A percentile compares a stretch with the other conserved stretches of the same genome.
Evolutionary conservation across 352 stramenopile species (phyloP).

Genomic region (Globisporangium irregulare): DNA sequence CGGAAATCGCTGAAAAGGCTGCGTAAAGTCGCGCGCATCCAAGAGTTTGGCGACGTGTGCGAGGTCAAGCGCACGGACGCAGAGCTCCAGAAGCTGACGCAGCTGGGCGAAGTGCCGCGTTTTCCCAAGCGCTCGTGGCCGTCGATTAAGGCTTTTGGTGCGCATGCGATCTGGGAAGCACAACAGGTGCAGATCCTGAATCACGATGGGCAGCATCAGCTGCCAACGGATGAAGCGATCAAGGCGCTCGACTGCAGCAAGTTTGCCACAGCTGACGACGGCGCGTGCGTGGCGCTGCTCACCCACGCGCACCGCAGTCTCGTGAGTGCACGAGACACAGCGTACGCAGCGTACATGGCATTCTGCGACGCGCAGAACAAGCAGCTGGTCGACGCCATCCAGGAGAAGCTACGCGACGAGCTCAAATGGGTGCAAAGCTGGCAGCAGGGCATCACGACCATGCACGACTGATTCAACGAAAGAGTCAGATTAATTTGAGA

Average conservation of each 20-base stretch:
- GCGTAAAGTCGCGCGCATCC: slow-evolving; percentile 54
- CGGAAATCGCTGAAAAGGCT: slow-evolving; percentile 73
- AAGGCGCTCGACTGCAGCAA: slow-evolving; percentile 14
- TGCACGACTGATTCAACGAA: slow-evolving; percentile 12
- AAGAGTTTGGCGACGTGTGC: slow-evolving; percentile 49
- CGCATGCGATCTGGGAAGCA: slow-evolving; percentile 26
- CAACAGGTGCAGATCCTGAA: slow-evolving; percentile 21
- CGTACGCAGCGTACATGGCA: slow-evolving; percentile 33
- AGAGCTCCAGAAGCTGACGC: slow-evolving; percentile 44
- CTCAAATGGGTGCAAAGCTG: slow-evolving; percentile 52
- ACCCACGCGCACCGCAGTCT: slow-evolving; percentile 59
- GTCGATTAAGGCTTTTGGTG: slow-evolving; percentile 42
- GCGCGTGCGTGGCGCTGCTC: slow-evolving; percentile 42
- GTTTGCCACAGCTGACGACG: slow-evolving; percentile 25
- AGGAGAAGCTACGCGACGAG: slow-evolving; percentile 55
- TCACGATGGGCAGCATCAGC: slow-evolving; percentile 16
- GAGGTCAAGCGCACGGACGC: slow-evolving; percentile 44
- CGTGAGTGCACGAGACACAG: slow-evolving; percentile 38
- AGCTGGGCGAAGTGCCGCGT: slow-evolving; percentile 41
- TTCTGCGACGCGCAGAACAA: slow-evolving; percentile 25
- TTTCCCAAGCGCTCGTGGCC: slow-evolving; percentile 52
- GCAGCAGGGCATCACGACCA: slow-evolving; percentile 38
- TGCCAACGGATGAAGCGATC: slow-evolving; percentile 23
- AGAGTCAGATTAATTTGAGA: background rate
- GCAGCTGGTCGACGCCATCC: slow-evolving; percentile 20